phyloP scores from a whole-genome alignment of 192 early-diverging fungal genomes.

The Podochytrium sp. region DNA sequence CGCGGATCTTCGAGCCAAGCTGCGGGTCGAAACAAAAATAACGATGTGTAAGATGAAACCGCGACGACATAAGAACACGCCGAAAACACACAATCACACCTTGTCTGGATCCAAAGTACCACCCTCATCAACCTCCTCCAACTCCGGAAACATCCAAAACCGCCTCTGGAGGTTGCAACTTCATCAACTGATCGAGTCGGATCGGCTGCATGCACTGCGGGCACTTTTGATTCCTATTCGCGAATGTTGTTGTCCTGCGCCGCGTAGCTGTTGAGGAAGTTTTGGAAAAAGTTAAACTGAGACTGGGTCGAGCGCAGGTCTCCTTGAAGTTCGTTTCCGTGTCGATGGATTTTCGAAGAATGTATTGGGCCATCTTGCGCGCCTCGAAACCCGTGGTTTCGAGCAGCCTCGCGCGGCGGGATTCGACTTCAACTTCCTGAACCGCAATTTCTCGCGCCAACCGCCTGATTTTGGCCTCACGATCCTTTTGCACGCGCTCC shows the following conservation, averaged over 20 bases:
- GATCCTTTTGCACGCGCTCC: slow-evolving; percentile 14
- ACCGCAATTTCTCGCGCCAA: not conserved
- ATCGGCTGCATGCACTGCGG: not conserved
- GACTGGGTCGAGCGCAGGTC: slow-evolving; percentile 15
- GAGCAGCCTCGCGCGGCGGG: not conserved
- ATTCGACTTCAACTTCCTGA: not conserved
- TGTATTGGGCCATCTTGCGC: not conserved
- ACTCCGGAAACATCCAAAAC: not conserved
- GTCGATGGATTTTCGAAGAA: not conserved
- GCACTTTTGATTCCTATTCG: not conserved
- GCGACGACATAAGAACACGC: not conserved
- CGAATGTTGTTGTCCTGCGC: slow-evolving; percentile 6
- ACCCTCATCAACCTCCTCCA: not conserved
- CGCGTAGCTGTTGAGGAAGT: slow-evolving; percentile 23
- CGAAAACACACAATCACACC: not conserved
- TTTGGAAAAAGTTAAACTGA: slow-evolving; percentile 33
- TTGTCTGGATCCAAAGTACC: slow-evolving; percentile 6
- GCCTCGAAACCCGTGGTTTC: not conserved
- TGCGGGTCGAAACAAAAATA: not conserved
- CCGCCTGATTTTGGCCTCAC: not conserved
- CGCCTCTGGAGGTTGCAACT: not conserved
- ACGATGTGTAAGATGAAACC: not conserved
- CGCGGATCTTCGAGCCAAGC: slow-evolving; percentile 35
- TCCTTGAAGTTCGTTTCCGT: not conserved
- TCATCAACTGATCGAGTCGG: not conserved